Conservation (phyloP, 1,139 yeast species). For the Casaregolazyma suthepensis region DNA sequence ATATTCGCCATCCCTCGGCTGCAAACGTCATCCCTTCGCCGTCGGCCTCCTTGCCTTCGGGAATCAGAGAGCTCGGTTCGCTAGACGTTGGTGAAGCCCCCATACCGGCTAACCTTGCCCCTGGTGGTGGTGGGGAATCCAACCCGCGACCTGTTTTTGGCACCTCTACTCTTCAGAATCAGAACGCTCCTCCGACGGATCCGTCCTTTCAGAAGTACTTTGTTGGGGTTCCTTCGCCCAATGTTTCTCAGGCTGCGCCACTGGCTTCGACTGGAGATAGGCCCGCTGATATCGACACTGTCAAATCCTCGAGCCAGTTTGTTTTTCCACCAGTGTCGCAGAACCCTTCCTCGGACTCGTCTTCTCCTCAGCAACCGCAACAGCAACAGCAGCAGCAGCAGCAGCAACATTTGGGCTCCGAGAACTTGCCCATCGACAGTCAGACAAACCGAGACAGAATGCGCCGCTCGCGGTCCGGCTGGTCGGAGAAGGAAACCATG, state of each 20-base stretch:
- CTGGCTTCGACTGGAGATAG: not conserved
- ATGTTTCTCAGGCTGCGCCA: not conserved
- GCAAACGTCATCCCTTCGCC: not conserved
- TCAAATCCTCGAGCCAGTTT: not conserved
- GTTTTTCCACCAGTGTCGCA: not conserved
- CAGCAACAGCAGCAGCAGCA: not conserved
- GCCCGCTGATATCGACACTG: not conserved
- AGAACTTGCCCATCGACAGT: not conserved
- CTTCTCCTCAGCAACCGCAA: not conserved
- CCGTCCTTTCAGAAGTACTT: not conserved
- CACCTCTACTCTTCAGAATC: not conserved
- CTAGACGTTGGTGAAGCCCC: not conserved
- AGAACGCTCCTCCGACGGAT: not conserved
- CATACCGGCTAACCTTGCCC: not conserved
- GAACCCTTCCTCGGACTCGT: not conserved
- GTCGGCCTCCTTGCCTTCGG: not conserved
- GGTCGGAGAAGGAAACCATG: slow-evolving; percentile 40
- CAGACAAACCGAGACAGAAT: not conserved
- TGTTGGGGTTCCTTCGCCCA: not conserved
- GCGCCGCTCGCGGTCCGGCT: slow-evolving; percentile 34
- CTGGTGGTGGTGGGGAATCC: not conserved
- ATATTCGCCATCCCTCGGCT: not conserved
- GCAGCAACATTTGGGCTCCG: not conserved
- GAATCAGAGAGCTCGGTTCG: not conserved
- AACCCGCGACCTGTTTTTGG: not conserved